These are phyloP conservation scores for Theobroma grandiflorum DNA, from an alignment of 441 rosid species.

Conservation along the genomic window DNA sequence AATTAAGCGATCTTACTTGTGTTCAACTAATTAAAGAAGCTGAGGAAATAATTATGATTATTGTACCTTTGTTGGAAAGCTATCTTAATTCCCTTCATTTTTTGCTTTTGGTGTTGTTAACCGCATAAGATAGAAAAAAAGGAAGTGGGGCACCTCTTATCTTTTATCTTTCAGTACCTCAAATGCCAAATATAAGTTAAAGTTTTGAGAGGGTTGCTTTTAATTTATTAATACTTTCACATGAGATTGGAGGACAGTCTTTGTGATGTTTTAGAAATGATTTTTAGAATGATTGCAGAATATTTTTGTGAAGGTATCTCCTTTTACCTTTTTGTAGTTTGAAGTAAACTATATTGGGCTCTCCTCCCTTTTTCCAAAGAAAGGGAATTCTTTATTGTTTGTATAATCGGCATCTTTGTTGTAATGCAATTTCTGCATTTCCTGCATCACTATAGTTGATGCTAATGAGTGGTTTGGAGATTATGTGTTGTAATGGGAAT, in stretches of 20 bases:
- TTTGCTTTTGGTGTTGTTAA: not conserved
- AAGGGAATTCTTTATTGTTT: not conserved
- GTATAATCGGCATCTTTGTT: not conserved
- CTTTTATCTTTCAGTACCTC: not conserved
- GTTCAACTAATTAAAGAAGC: not conserved
- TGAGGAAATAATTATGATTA: not conserved
- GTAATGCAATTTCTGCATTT: not conserved
- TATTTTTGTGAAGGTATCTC: not conserved
- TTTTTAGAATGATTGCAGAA: not conserved
- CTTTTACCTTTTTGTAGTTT: not conserved
- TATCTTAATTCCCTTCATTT: not conserved
- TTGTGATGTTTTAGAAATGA: not conserved
- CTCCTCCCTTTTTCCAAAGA: not conserved
- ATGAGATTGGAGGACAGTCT: not conserved
- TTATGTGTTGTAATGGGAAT: not conserved
- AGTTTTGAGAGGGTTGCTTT: not conserved
- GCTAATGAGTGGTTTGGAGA: not conserved
- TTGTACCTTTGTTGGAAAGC: not conserved
- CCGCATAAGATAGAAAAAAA: too few species aligned
- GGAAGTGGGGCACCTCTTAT: not conserved
- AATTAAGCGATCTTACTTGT: not conserved
- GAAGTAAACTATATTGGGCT: not conserved
- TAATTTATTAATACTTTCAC: not conserved
- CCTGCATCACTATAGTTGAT: not conserved
- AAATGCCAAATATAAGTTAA: slow-evolving; percentile 4